A percentile compares a stretch with the other conserved stretches of the same genome.
phyloP scores from a whole-genome alignment of 192 early-diverging fungal species.

The Pilaira anomala region DNA sequence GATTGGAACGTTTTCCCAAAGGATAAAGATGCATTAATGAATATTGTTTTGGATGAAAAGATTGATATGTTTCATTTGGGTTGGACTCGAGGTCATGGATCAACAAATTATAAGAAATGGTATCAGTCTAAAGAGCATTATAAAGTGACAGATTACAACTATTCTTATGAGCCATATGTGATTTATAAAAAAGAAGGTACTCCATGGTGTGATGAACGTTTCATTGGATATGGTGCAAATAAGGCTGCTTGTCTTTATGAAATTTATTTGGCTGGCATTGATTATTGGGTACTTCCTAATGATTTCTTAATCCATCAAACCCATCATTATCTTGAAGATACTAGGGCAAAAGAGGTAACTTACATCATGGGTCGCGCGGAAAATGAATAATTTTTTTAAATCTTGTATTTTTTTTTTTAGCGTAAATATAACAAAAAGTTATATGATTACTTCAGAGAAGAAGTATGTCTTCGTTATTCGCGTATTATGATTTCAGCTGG shows the following conservation, averaged over 20 bases:
- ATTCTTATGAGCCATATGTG: conserved; percentile 60
- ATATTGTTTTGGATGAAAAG: conserved; percentile 42
- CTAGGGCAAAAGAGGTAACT: conserved; percentile 50
- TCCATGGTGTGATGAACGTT: conserved; percentile 60
- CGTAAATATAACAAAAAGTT: conserved; percentile 56
- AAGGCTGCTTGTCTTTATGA: conserved; percentile 62
- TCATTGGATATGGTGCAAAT: conserved; percentile 62
- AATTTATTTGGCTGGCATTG: conserved; percentile 55
- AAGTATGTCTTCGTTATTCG: conserved; percentile 49
- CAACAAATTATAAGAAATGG: conserved; percentile 55
- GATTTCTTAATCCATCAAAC: conserved; percentile 61
- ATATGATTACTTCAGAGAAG: conserved; percentile 55
- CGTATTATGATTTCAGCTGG: conserved; percentile 38
- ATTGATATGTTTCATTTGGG: conserved; percentile 56
- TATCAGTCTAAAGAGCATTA: conserved; percentile 45
- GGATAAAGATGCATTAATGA: conserved; percentile 41
- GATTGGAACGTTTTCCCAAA: conserved; percentile 50
- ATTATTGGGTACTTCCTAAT: conserved; percentile 54
- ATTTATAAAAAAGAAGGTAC: conserved; percentile 50
- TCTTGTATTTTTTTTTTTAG: conserved; percentile 19
- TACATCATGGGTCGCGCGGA: not conserved
- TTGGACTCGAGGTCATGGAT: conserved; percentile 55
- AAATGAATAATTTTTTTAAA: not conserved
- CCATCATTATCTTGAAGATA: conserved; percentile 55
- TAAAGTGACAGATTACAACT: conserved; percentile 51